phyloP scores from a whole-genome alignment of 1,139 yeast genomes.

The Pichiaceae sp. region DNA sequence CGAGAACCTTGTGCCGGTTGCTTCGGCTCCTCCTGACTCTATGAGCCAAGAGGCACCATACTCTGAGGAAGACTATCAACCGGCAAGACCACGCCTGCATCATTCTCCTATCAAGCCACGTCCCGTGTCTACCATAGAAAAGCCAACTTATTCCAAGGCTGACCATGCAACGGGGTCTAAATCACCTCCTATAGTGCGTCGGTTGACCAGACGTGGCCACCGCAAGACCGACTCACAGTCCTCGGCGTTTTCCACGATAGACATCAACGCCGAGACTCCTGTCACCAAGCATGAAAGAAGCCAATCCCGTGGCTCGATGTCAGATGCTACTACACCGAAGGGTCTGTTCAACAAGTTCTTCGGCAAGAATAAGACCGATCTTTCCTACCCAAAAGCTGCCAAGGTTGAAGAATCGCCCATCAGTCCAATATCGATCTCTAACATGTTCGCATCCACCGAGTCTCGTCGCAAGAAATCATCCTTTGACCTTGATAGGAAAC shows the following conservation, averaged over 20 bases:
- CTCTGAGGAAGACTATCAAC: not conserved
- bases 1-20: not conserved
- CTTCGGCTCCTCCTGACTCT: not conserved
- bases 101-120: not conserved
- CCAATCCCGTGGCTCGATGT: constrained; percentile 19
- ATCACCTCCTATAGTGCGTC: constrained; percentile 46
- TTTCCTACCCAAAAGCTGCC: constrained; percentile 3
- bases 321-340: constrained; percentile 21
- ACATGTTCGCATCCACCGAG: constrained; percentile 5
- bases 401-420: constrained; percentile 14
- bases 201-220: constrained; percentile 26
- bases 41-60: not conserved
- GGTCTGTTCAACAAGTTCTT: constrained; percentile 26
- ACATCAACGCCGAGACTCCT: not conserved
- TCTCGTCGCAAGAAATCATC: constrained; percentile 5
- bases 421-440: constrained; percentile 14
- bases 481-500: constrained; percentile 9
- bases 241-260: not conserved
- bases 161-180: constrained; percentile 30
- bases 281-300: constrained; percentile 16
- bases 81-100: not conserved
- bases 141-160: constrained; percentile 22
- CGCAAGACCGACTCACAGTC: constrained; percentile 51
- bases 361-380: constrained; percentile 12
- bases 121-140: constrained; percentile 49